phyloP scores from a whole-genome alignment of 2,329 filamentous ascomycete species.

The Fusarium hostae region DNA sequence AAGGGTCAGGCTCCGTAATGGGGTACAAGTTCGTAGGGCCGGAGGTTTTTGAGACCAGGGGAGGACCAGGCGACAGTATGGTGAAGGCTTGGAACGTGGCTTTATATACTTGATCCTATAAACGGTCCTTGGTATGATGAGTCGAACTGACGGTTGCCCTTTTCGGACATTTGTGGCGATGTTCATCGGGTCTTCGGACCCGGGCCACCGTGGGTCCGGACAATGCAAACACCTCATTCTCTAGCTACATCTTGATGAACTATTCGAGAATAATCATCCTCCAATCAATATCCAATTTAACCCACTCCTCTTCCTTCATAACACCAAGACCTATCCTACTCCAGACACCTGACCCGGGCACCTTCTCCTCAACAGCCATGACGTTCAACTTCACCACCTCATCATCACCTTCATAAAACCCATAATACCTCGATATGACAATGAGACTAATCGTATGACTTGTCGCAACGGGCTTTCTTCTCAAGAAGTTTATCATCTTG shows the following conservation, averaged over 20 bases:
- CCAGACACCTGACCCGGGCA: background rate
- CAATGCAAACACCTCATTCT: background rate
- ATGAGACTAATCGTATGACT: background rate
- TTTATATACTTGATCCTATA: background rate
- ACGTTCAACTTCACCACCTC: background rate
- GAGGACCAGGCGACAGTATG: too few relatives aligned
- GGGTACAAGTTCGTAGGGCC: too few relatives aligned
- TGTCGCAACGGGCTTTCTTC: rapidly evolving
- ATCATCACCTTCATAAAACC: background rate
- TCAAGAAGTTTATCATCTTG: background rate
- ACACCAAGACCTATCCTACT: background rate
- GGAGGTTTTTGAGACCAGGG: too few relatives aligned
- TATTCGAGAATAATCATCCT: constrained; percentile 4
- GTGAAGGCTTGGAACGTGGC: background rate
- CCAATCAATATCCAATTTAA: background rate
- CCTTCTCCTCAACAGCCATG: background rate
- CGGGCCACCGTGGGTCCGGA: background rate
- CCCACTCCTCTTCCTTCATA: background rate
- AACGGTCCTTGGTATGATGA: background rate
- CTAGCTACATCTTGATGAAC: background rate
- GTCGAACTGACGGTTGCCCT: background rate
- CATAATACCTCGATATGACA: background rate
- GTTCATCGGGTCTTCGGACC: background rate
- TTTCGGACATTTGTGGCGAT: background rate
- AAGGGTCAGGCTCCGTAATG: background rate